Evolutionary conservation across 2,329 filamentous ascomycete genomes (phyloP).

Genomic region (Cladorrhinum sp.): DNA sequence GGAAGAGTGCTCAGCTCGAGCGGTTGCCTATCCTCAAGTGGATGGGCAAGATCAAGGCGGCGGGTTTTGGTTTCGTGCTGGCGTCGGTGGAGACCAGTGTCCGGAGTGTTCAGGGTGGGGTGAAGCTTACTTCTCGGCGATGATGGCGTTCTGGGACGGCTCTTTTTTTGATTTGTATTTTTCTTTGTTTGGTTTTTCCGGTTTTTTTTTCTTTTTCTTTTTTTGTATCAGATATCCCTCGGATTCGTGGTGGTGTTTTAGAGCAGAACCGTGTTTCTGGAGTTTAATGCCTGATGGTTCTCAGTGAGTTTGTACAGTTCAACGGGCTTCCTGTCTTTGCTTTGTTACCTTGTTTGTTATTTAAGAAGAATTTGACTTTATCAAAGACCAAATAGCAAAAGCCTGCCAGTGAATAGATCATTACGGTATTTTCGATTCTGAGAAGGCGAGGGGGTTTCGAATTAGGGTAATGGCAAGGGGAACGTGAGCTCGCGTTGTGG

Average conservation of each 20-base stretch:
- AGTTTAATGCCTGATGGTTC: neutral
- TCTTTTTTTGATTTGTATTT: neutral
- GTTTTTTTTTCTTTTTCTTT: neutral
- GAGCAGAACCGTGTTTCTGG: neutral
- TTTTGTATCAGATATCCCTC: neutral
- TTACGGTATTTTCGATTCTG: no score
- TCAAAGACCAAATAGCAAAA: no score
- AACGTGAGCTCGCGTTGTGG: no score
- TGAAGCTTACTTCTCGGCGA: neutral
- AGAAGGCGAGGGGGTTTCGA: no score
- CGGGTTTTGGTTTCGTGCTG: neutral
- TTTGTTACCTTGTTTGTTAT: no score
- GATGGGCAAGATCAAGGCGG: neutral
- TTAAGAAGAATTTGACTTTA: no score
- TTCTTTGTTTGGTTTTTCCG: neutral
- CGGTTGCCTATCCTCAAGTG: neutral
- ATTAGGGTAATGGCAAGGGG: no score
- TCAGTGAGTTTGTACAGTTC: no score
- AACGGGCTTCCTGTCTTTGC: no score
- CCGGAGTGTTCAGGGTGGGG: neutral
- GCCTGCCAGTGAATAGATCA: no score
- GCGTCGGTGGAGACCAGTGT: neutral
- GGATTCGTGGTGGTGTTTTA: neutral
- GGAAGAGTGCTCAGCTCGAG: neutral
- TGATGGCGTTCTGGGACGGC: neutral